phyloP scores from a whole-genome alignment of 108 stramenopile genomes.

The Thalassiosira profunda region DNA sequence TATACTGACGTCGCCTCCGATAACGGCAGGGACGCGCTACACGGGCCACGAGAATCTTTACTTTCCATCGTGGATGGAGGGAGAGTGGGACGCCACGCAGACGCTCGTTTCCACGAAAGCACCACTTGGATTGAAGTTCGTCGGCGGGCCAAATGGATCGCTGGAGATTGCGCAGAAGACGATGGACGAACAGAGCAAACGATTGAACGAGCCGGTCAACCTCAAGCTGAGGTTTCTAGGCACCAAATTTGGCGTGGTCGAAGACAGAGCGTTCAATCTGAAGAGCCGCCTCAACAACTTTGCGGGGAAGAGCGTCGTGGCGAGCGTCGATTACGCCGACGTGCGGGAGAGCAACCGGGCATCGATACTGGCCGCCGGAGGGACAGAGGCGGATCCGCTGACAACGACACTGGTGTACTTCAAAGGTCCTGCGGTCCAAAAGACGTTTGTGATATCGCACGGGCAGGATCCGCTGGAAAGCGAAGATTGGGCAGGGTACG shows the following conservation, averaged over 20 bases:
- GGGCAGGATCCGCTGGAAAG: slow-evolving; percentile 40
- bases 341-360: slow-evolving; percentile 73
- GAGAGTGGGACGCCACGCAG: slow-evolving; percentile 82
- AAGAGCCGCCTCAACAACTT: slow-evolving; percentile 70
- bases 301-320: slow-evolving; percentile 75
- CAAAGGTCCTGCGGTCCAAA: slow-evolving; percentile 88
- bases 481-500: slow-evolving; percentile 69
- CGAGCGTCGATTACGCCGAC: slow-evolving; percentile 81
- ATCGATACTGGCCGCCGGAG: slow-evolving; percentile 68
- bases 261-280: slow-evolving; percentile 77
- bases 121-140: slow-evolving; percentile 74
- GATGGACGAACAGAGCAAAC: slow-evolving; percentile 57
- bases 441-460: slow-evolving; percentile 72
- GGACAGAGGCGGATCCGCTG: slow-evolving; percentile 69
- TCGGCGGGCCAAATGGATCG: slow-evolving; percentile 77
- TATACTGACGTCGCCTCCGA: slow-evolving; percentile 61
- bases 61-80: slow-evolving; percentile 68
- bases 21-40: slow-evolving; percentile 51
- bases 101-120: slow-evolving; percentile 61
- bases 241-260: slow-evolving; percentile 74
- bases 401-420: slow-evolving; percentile 78
- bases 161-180: slow-evolving; percentile 59
- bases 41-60: slow-evolving; percentile 77
- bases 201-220: slow-evolving; percentile 44
- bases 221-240: slow-evolving; percentile 47